Conservation (phyloP, 495 filamentous ascomycete species). For the Penicillium waksmanii region DNA sequence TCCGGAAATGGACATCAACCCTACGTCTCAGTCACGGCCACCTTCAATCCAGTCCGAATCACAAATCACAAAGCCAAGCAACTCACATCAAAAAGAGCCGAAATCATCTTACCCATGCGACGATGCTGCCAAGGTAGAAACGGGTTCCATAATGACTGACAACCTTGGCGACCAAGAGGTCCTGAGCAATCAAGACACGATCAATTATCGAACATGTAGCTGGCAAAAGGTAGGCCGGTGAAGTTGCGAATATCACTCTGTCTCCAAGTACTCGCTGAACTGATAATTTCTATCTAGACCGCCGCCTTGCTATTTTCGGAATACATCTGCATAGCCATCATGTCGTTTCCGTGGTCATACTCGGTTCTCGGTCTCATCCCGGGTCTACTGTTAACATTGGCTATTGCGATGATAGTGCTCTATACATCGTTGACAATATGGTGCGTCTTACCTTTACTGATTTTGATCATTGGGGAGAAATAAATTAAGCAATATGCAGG, state of each 20-base stretch:
- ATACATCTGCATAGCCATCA: conserved; percentile 88
- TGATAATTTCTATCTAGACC: conserved; percentile 50
- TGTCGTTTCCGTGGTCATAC: conserved; percentile 89
- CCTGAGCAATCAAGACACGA: conserved; percentile 57
- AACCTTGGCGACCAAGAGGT: conserved; percentile 3
- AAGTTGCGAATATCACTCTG: not conserved
- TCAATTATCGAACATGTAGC: conserved; percentile 83
- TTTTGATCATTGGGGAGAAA: not conserved
- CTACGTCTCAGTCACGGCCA: not conserved
- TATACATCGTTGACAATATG: conserved; percentile 83
- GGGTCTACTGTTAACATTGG: conserved; percentile 77
- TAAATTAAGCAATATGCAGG: conserved; percentile 38
- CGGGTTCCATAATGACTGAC: conserved; percentile 3
- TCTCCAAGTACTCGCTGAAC: not conserved
- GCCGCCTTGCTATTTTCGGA: conserved; percentile 82
- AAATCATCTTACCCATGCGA: not conserved
- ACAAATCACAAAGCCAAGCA: not conserved
- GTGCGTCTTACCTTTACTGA: conserved; percentile 36
- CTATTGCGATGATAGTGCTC: conserved; percentile 69
- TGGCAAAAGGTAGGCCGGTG: conserved; percentile 69
- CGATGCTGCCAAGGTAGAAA: not conserved
- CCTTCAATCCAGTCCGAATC: not conserved
- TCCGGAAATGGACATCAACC: not conserved
- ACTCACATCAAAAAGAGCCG: not conserved
- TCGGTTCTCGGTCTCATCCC: conserved; percentile 79